phyloP scores from a whole-genome alignment of 192 early-diverging fungal genomes.

The Coemansia sp. region DNA sequence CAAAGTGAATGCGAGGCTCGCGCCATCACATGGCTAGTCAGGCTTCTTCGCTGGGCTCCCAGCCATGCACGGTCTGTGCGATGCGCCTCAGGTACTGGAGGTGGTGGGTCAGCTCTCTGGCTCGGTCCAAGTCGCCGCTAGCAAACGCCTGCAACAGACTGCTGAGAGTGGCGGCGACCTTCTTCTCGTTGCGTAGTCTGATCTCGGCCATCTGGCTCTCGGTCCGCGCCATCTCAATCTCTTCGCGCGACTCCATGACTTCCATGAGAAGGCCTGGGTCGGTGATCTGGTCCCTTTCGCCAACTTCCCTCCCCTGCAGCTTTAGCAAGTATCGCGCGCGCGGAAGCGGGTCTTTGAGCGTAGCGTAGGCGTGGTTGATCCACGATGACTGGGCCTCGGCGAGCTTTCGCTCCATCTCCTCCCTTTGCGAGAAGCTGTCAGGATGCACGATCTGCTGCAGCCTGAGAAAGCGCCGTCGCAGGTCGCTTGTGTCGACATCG shows the following conservation, averaged over 20 bases:
- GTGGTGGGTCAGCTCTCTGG: constrained; percentile 67
- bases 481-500: constrained; percentile 64
- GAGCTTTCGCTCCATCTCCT: constrained; percentile 31
- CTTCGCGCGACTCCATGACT: constrained; percentile 79
- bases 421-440: constrained; percentile 69
- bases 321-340: constrained; percentile 83
- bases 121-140: constrained; percentile 54
- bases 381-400: constrained; percentile 70
- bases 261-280: constrained; percentile 82
- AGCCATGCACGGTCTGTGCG: constrained; percentile 36
- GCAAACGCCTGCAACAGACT: constrained; percentile 62
- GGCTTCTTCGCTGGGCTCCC: constrained; percentile 38
- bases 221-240: constrained; percentile 67
- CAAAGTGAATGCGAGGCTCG: neutral
- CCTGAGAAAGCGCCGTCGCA: constrained; percentile 69
- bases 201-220: constrained; percentile 67
- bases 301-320: constrained; percentile 58
- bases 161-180: constrained; percentile 16
- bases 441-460: constrained; percentile 88
- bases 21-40: neutral
- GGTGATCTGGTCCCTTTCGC: constrained; percentile 65
- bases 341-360: constrained; percentile 75
- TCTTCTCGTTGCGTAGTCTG: constrained; percentile 66
- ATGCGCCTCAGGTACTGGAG: constrained; percentile 67
- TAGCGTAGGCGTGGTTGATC: constrained; percentile 87